These are phyloP conservation scores for Xerocomellus dryophilus DNA, from an alignment of 768 basidiomycete genomes.

Conservation along the genomic window DNA sequence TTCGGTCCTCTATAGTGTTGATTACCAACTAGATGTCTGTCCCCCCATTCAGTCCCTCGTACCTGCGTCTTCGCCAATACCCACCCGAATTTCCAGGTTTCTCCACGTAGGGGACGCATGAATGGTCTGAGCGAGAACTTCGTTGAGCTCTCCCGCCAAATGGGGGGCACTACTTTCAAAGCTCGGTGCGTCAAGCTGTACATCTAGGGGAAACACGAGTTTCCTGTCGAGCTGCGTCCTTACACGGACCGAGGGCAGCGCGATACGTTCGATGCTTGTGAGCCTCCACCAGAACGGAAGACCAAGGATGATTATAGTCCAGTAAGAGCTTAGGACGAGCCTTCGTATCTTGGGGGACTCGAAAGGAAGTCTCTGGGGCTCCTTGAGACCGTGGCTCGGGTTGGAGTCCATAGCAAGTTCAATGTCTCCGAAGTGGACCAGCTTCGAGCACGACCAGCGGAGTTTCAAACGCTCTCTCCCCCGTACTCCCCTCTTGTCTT, in stretches of 20 bases:
- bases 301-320: constrained; percentile 70
- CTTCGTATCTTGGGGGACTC: constrained; percentile 51
- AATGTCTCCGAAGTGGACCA: constrained; percentile 7
- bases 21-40: constrained; percentile 4
- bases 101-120: constrained; percentile 37
- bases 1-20: constrained; percentile 13
- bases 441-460: constrained; percentile 22
- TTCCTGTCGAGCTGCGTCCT: constrained; percentile 45
- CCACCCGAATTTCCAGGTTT: constrained; percentile 40
- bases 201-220: constrained; percentile 42
- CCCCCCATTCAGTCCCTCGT: constrained; percentile 17
- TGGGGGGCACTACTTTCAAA: constrained; percentile 5
- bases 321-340: constrained; percentile 71
- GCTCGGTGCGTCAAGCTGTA: constrained; percentile 38
- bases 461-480: constrained; percentile 34
- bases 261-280: constrained; percentile 83
- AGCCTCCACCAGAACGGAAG: constrained; percentile 93
- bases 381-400: constrained; percentile 28
- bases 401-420: constrained; percentile 25
- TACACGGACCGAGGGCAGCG: constrained; percentile 65
- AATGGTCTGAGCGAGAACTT: constrained; percentile 15
- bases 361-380: constrained; percentile 52
- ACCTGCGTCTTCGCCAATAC: constrained; percentile 33
- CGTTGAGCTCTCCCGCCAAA: constrained; percentile 30
- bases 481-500: constrained; percentile 18